Evolutionary conservation across 176 grass and related monocot genomes (phyloP), one percentile per base, ranked within the genome.

Genomic region (Zea luxurians): DNA sequence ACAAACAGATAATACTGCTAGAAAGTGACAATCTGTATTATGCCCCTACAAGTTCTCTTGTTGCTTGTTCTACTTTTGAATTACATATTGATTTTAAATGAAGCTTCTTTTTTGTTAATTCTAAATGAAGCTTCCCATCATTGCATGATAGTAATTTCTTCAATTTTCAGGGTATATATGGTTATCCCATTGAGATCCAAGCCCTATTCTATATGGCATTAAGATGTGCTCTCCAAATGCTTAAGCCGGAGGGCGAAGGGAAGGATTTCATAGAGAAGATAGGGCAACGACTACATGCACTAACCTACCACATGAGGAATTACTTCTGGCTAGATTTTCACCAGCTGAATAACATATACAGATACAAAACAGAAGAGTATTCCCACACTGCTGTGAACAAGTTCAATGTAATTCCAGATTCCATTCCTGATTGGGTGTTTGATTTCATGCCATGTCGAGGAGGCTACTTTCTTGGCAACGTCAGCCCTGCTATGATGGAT

Each of bases 321-420:
- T 97, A 97, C 60, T 97, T 97, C 61, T 97, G 94, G 94, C 85
- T 97, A 54, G 94, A 97, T 70, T 97, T 94, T 59, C 82, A 87
- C 6, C 80, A 97, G 66, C 74, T 97, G 59, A 97, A 97, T 77
- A 90, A 81, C 37, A 97, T 97, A 86, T 97, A 97, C 80, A 73
- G 94, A 84, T 97, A 90, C 76, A 97, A 97, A 75, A 97, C 94
- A 13, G 94, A 97, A 68, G 94, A 97, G 57, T 97, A 92, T 53
- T 97, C 94, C 16, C 94, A 97, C 59, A 97, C 94, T 3, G 94
- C 94, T 52, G 94, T 97, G 21, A 97, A 97, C 62, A 97, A 97
- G 74, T 97, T 97, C 72, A 97, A 97, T 75, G 94, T 94, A 57
- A 97, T 94, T 47, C 94, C 94, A 4, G 94, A 97, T 74, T 97